These are phyloP conservation scores for Colletotrichum filicis DNA, from an alignment of 2,329 filamentous ascomycete genomes.

Conservation along the genomic window DNA sequence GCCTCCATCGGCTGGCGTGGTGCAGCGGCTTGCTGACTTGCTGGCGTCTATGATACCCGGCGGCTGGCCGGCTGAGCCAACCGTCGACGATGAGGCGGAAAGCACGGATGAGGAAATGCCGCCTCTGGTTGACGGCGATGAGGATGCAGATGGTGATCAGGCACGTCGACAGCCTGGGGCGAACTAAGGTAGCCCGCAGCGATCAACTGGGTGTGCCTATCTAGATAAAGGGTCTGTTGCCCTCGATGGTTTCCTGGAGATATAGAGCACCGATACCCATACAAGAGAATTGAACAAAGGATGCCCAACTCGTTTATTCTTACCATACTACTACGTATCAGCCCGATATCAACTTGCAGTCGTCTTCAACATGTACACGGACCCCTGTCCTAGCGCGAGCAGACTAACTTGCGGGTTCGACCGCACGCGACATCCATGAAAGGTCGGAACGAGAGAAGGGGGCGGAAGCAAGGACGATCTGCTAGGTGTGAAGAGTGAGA, in stretches of 20 bases:
- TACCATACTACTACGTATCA: too few species aligned
- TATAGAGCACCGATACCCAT: neutral
- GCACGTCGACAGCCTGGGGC: neutral
- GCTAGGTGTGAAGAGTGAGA: conserved; percentile 23
- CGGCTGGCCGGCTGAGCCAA: conserved; percentile 13
- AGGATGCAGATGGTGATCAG: neutral
- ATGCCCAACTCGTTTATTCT: too few species aligned
- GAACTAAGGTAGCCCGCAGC: neutral
- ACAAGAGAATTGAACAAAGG: neutral
- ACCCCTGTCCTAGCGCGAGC: conserved; percentile 6
- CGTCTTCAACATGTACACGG: neutral
- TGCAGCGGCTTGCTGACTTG: conserved; percentile 24
- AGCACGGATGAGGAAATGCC: conserved; percentile 20
- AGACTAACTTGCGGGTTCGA: conserved; percentile 26
- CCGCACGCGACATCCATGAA: conserved; percentile 25
- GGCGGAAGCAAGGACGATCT: conserved; percentile 30
- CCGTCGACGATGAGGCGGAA: conserved; percentile 34
- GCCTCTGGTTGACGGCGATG: neutral
- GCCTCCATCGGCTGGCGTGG: conserved; percentile 15
- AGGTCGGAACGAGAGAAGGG: neutral
- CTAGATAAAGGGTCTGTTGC: too few species aligned
- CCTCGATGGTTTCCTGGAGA: neutral
- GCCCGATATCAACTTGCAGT: neutral
- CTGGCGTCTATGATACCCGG: conserved; percentile 27
- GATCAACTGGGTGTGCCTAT: neutral